These are phyloP conservation scores for Calonectria leucothoes DNA, from an alignment of 2,329 filamentous ascomycete species.

Conservation along the genomic window DNA sequence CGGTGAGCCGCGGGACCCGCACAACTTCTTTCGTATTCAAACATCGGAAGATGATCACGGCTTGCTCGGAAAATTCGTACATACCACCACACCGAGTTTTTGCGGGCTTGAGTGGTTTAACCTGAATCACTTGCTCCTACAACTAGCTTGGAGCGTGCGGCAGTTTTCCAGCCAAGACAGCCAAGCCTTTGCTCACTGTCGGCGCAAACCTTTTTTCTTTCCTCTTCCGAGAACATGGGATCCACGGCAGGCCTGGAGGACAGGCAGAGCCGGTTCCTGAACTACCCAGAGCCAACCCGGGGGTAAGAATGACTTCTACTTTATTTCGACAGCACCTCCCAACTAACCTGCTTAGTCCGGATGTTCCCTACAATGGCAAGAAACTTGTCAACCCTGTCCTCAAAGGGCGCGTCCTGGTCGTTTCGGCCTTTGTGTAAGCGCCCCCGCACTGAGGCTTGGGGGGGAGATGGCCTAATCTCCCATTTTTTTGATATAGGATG, in stretches of 20 bases:
- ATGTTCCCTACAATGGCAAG: constrained; percentile 3
- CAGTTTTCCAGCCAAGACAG: neutral
- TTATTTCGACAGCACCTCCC: neutral
- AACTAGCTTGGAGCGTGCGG: neutral
- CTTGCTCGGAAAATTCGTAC: neutral
- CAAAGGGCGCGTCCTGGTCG: constrained; percentile 9
- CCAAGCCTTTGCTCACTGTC: neutral
- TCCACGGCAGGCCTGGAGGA: neutral
- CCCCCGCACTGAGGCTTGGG: neutral
- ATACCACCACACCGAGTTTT: neutral
- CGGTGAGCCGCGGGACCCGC: constrained; percentile 2
- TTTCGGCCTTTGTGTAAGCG: constrained; percentile 13
- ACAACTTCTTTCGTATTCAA: neutral
- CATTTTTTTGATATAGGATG: constrained; percentile 35
- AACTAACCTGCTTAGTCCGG: constrained; percentile 1
- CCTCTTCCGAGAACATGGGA: neutral
- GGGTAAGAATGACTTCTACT: neutral
- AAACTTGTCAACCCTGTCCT: constrained; percentile 21
- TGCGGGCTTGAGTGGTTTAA: neutral
- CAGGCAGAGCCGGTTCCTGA: constrained; percentile 7
- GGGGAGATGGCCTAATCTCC: neutral
- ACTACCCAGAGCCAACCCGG: constrained; percentile 15
- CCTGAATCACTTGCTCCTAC: neutral
- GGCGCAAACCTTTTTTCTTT: neutral
- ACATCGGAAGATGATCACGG: neutral